phyloP scores from a whole-genome alignment of 768 basidiomycete species.

The Phylloporus sp. region DNA sequence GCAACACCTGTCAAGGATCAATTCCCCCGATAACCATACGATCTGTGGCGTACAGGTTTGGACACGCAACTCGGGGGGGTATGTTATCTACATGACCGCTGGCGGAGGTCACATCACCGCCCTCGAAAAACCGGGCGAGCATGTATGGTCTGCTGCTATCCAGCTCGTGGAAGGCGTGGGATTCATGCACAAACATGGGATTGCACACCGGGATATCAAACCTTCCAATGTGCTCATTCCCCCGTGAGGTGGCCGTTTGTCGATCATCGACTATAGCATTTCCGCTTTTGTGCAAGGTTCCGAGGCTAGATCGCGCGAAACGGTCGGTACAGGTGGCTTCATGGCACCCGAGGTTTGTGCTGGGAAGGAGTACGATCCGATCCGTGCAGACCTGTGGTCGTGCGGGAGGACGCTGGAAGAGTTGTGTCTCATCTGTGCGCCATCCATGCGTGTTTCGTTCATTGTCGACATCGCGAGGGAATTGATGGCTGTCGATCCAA shows the following conservation, averaged over 20 bases:
- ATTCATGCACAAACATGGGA: constrained; percentile 13
- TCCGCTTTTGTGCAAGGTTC: not conserved
- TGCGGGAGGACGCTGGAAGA: not conserved
- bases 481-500: not conserved
- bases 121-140: not conserved
- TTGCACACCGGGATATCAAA: constrained; percentile 18
- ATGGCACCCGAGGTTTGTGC: not conserved
- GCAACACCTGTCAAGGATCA: constrained; percentile 4
- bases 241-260: not conserved
- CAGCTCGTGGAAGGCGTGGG: constrained; percentile 4
- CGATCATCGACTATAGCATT: not conserved
- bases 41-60: constrained; percentile 3
- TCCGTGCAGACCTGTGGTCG: constrained; percentile 2
- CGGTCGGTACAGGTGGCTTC: not conserved
- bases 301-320: not conserved
- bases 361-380: not conserved
- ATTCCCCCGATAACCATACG: constrained; percentile 8
- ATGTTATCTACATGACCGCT: not conserved
- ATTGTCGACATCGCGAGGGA: not conserved
- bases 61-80: not conserved
- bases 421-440: not conserved
- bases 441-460: not conserved
- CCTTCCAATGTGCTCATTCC: not conserved
- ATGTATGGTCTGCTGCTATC: not conserved
- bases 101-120: not conserved